Percentiles rank a stretch among this genome's conserved stretches.
phyloP scores from a whole-genome alignment of 495 filamentous ascomycete species.

The Opeltia flavorubescens region DNA sequence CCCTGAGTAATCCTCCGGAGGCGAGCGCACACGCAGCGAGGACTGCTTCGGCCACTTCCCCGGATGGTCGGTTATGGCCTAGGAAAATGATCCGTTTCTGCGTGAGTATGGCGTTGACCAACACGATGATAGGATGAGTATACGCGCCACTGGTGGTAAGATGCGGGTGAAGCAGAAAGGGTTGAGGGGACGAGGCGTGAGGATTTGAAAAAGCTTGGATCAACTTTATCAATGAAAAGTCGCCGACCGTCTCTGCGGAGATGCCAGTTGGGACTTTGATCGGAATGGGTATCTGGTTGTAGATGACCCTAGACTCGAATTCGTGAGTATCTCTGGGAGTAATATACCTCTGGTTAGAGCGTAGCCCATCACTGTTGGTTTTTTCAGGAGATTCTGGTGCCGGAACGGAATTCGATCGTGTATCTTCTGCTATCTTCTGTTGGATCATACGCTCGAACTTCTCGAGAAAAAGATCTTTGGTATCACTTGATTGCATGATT shows the following conservation, averaged over 20 bases:
- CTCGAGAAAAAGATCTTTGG: slow-evolving; percentile 91
- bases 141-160: slow-evolving; percentile 77
- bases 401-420: slow-evolving; percentile 15
- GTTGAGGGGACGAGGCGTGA: slow-evolving; percentile 67
- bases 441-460: slow-evolving; percentile 95
- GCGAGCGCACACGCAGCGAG: slow-evolving; percentile 85
- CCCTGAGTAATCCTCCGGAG: slow-evolving; percentile 84
- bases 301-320: slow-evolving; percentile 86
- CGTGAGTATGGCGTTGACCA: slow-evolving; percentile 59
- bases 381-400: slow-evolving; percentile 19
- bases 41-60: slow-evolving; percentile 90
- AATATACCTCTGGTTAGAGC: slow-evolving; percentile 42
- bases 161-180: slow-evolving; percentile 79
- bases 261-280: slow-evolving; percentile 89
- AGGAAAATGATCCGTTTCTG: slow-evolving; percentile 95
- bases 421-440: slow-evolving; percentile 40
- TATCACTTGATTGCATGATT: slow-evolving; percentile 79
- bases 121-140: slow-evolving; percentile 40
- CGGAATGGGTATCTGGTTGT: slow-evolving; percentile 88
- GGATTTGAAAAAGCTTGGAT: slow-evolving; percentile 82
- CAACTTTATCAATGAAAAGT: slow-evolving; percentile 93
- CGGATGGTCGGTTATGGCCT: slow-evolving; percentile 85
- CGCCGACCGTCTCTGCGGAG: slow-evolving; percentile 90
- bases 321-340: slow-evolving; percentile 91
- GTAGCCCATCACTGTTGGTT: slow-evolving; percentile 25